Percentiles rank a stretch among this genome's conserved stretches.
Evolutionary conservation across 2,329 filamentous ascomycete species (phyloP).

Genomic region (Aspergillus sp.): DNA sequence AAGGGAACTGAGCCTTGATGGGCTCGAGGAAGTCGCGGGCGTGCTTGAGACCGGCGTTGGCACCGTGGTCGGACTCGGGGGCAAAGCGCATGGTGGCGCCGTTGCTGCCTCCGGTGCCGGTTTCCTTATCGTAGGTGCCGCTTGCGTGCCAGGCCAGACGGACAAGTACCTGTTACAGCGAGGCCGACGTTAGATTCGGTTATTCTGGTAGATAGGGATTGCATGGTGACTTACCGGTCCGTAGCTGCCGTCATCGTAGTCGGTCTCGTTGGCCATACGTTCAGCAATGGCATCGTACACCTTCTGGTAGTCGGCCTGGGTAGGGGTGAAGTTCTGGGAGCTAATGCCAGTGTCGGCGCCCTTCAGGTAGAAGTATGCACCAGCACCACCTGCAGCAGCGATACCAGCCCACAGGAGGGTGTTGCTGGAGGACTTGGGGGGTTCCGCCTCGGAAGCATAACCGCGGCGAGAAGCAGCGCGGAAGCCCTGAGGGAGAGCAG

Average conservation of each 20-base stretch:
- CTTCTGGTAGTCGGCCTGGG: conserved; percentile 87
- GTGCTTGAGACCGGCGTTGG: conserved; percentile 83
- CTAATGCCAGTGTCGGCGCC: conserved; percentile 38
- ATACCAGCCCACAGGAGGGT: conserved; percentile 61
- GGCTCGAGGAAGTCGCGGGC: conserved; percentile 93
- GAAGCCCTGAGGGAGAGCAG: conserved; percentile 62
- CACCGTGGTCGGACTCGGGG: conserved; percentile 85
- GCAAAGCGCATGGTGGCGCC: conserved; percentile 96
- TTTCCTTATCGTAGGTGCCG: conserved; percentile 87
- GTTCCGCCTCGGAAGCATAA: conserved; percentile 69
- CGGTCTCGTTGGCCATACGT: conserved; percentile 80
- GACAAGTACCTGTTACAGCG: conserved; percentile 62
- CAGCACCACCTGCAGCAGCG: conserved; percentile 61
- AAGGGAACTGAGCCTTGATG: conserved; percentile 85
- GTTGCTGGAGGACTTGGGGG: conserved; percentile 52
- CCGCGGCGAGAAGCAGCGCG: conserved; percentile 73
- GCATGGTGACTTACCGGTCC: conserved; percentile 62
- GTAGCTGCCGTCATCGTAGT: conserved; percentile 96
- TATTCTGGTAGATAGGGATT: not conserved
- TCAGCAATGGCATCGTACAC: conserved; percentile 86
- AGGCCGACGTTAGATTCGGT: conserved; percentile 3
- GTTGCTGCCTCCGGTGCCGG: conserved; percentile 88
- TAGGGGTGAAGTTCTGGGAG: conserved; percentile 65
- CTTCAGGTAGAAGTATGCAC: conserved; percentile 64
- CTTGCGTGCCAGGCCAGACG: conserved; percentile 92